phyloP scores from a whole-genome alignment of 83 land plant species.

The Isoetes engelmannii region DNA sequence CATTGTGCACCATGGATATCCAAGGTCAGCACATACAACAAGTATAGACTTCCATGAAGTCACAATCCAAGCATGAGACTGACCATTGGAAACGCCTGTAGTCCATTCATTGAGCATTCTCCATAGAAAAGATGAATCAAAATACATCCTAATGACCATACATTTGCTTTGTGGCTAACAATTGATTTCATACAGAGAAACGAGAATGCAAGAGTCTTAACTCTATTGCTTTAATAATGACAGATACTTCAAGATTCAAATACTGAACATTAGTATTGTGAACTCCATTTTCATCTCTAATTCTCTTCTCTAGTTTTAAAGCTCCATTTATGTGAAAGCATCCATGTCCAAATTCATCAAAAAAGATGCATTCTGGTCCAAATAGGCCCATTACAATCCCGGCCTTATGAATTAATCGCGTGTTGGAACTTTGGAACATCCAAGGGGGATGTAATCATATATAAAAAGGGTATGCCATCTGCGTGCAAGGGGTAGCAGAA shows the following conservation, averaged over 20 bases:
- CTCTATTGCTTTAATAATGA: neutral
- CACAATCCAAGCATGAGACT: no score
- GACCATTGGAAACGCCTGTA: no score
- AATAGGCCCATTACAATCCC: conserved; percentile 19
- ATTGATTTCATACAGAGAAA: neutral
- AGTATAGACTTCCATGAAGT: no score
- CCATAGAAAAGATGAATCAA: conserved; percentile 19
- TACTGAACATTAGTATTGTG: neutral
- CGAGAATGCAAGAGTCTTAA: conserved; percentile 2
- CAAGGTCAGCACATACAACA: no score
- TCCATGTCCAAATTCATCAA: conserved; percentile 19
- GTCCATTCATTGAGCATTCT: no score
- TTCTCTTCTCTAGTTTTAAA: neutral
- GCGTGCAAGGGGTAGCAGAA: no score
- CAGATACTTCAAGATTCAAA: neutral
- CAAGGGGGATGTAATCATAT: no score
- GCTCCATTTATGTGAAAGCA: neutral
- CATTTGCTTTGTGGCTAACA: conserved; percentile 19
- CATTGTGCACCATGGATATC: no score
- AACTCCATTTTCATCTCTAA: neutral
- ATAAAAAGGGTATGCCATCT: no score
- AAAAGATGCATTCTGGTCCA: conserved; percentile 11
- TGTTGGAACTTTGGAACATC: no score
- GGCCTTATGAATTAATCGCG: conserved; percentile 15
- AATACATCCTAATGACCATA: conserved; percentile 23